Percentiles rank a stretch among this genome's conserved stretches.
These are phyloP conservation scores for Schoenoplectus tabernaemontani DNA, from an alignment of 202 grass and related monocot species.

Conservation along the genomic window DNA sequence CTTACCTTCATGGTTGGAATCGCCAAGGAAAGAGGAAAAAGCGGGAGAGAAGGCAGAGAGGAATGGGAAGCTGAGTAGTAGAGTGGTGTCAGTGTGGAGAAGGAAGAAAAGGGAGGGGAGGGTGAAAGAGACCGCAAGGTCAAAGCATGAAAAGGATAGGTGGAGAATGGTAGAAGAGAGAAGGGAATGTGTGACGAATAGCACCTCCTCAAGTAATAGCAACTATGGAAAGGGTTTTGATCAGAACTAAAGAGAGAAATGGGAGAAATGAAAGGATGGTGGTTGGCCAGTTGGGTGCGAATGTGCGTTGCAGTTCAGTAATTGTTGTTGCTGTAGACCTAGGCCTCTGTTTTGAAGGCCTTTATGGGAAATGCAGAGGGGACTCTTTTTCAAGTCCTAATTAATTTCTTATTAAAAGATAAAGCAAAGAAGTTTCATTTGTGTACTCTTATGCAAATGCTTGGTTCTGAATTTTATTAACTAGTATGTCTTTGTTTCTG, in stretches of 20 bases:
- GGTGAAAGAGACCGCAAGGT: background rate
- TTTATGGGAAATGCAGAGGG: too few species aligned
- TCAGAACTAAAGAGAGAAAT: background rate
- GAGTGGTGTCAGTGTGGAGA: background rate
- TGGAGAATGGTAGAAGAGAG: constrained; percentile 3
- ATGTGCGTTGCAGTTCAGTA: background rate
- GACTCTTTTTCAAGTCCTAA: too few species aligned
- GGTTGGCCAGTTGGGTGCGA: background rate
- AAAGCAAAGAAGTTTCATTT: too few species aligned
- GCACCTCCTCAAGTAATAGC: background rate
- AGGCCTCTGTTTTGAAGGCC: background rate
- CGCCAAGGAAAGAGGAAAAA: background rate
- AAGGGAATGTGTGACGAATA: background rate
- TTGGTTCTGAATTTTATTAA: too few species aligned
- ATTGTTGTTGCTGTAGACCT: background rate
- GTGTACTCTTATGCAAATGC: too few species aligned
- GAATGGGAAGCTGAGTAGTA: background rate
- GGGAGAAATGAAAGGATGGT: background rate
- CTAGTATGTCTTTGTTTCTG: too few species aligned
- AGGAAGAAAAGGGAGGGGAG: background rate
- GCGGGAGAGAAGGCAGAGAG: background rate
- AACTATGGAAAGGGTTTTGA: background rate
- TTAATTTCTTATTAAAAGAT: too few species aligned
- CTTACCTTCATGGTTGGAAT: constrained; percentile 15
- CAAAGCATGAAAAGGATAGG: constrained; percentile 22